Evolutionary conservation across 768 basidiomycete genomes (phyloP).

Genomic region (Boletus tomentosulus): DNA sequence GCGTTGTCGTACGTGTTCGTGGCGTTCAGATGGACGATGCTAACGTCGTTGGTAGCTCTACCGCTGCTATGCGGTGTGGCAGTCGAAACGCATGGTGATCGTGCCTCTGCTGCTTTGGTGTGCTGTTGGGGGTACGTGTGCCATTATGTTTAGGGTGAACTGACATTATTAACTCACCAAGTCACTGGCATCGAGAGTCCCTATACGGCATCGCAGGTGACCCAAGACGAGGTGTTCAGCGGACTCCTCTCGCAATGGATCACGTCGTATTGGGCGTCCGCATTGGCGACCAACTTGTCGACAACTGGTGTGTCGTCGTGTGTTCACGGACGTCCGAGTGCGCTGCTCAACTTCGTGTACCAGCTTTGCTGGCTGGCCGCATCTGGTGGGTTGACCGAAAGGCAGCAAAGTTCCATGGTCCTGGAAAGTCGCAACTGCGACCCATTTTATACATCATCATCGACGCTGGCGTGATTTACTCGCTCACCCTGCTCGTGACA

Average conservation of each 20-base stretch:
- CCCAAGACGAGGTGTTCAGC: slow-evolving; percentile 24
- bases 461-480: slow-evolving; percentile 38
- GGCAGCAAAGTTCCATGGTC: slow-evolving; percentile 13
- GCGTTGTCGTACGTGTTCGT: slow-evolving; percentile 22
- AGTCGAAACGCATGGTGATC: slow-evolving; percentile 21
- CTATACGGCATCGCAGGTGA: slow-evolving; percentile 11
- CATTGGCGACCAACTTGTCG: slow-evolving; percentile 31
- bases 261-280: slow-evolving; percentile 29
- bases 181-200: slow-evolving; percentile 19
- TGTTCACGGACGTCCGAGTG: neutral
- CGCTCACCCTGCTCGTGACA: slow-evolving; percentile 31
- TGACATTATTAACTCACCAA: neutral
- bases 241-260: slow-evolving; percentile 30
- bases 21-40: neutral
- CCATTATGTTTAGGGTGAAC: neutral
- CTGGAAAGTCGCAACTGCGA: slow-evolving; percentile 7
- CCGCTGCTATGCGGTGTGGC: slow-evolving; percentile 33
- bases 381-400: slow-evolving; percentile 29
- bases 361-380: slow-evolving; percentile 28
- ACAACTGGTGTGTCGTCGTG: slow-evolving; percentile 25
- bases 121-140: slow-evolving; percentile 19
- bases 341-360: neutral
- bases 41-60: slow-evolving; percentile 19
- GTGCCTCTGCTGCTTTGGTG: slow-evolving; percentile 30
- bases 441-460: slow-evolving; percentile 29